Evolutionary conservation across 495 filamentous ascomycete genomes (phyloP).

Genomic region (Evansstolkia leycettana): DNA sequence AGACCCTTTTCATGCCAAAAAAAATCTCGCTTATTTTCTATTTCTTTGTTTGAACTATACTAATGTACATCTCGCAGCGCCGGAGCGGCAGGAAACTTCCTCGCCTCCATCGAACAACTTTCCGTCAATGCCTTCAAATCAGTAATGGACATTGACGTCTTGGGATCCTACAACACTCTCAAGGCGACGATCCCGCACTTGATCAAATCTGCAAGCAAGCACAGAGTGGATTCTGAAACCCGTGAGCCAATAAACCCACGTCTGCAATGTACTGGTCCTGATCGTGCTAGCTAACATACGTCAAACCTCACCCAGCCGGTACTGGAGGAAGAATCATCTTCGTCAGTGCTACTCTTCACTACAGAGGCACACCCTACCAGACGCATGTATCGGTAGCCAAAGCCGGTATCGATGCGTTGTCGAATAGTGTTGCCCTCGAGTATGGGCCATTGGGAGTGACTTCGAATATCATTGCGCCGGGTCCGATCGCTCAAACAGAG

Average conservation of each 20-base stretch:
- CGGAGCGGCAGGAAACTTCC: conserved; percentile 92
- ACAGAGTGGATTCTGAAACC: conserved; percentile 35
- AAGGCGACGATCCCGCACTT: conserved; percentile 82
- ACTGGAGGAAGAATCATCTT: conserved; percentile 83
- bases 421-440: conserved; percentile 63
- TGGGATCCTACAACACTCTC: conserved; percentile 87
- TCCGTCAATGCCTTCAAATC: conserved; percentile 84
- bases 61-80: conserved; percentile 39
- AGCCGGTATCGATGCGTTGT: conserved; percentile 77
- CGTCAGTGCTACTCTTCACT: conserved; percentile 82
- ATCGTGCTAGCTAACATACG: no score
- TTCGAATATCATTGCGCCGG: conserved; percentile 75
- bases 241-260: conserved; percentile 18
- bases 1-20: conserved; percentile 1
- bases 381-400: conserved; percentile 82
- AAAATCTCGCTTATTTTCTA: neutral
- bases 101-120: conserved; percentile 72
- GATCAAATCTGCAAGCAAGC: conserved; percentile 53
- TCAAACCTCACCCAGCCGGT: conserved; percentile 26
- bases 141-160: conserved; percentile 91
- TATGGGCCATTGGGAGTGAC: conserved; percentile 83
- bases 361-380: conserved; percentile 71
- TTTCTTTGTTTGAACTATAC: no score
- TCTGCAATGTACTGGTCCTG: conserved; percentile 1
- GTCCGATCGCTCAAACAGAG: conserved; percentile 57